Percentiles rank a stretch among this genome's conserved stretches.
phyloP scores from a whole-genome alignment of 495 filamentous ascomycete genomes.

The Aspergillus taichungensis region DNA sequence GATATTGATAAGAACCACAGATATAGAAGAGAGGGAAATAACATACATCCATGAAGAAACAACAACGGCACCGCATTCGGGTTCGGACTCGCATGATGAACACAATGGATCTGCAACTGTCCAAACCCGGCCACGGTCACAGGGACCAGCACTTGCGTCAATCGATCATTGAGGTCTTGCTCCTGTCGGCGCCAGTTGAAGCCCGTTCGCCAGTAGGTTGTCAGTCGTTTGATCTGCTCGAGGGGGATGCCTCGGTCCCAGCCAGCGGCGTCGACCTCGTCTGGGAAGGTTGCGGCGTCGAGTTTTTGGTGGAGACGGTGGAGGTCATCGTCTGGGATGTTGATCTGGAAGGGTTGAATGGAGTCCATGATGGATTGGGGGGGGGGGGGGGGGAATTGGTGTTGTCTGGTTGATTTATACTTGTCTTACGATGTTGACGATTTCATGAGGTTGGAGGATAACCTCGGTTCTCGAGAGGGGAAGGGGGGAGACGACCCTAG shows the following conservation, averaged over 20 bases:
- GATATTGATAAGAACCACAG: not conserved
- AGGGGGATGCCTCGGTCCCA: slow-evolving; percentile 45
- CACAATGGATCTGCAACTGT: slow-evolving; percentile 34
- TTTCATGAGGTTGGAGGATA: too few relatives aligned
- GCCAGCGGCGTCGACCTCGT: slow-evolving; percentile 34
- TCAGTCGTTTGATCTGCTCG: slow-evolving; percentile 36
- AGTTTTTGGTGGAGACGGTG: slow-evolving; percentile 34
- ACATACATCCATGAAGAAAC: slow-evolving; percentile 51
- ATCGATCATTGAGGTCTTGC: slow-evolving; percentile 28
- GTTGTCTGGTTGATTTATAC: not conserved
- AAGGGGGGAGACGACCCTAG: too few relatives aligned
- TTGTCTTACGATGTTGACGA: too few relatives aligned
- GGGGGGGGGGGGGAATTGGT: slow-evolving; percentile 8
- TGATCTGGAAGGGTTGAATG: slow-evolving; percentile 28
- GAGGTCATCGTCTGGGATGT: slow-evolving; percentile 31
- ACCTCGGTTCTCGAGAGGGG: too few relatives aligned
- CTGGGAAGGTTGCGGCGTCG: slow-evolving; percentile 31
- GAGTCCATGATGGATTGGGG: slow-evolving; percentile 4
- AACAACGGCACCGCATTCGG: slow-evolving; percentile 49
- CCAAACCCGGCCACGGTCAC: slow-evolving; percentile 30
- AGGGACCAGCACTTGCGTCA: slow-evolving; percentile 30
- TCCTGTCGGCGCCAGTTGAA: slow-evolving; percentile 44
- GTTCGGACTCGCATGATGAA: slow-evolving; percentile 47
- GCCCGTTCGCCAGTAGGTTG: slow-evolving; percentile 32
- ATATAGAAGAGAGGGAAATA: not conserved